Evolutionary conservation across 2,329 filamentous ascomycete genomes (phyloP).

Genomic region (Microascus cirrosus): DNA sequence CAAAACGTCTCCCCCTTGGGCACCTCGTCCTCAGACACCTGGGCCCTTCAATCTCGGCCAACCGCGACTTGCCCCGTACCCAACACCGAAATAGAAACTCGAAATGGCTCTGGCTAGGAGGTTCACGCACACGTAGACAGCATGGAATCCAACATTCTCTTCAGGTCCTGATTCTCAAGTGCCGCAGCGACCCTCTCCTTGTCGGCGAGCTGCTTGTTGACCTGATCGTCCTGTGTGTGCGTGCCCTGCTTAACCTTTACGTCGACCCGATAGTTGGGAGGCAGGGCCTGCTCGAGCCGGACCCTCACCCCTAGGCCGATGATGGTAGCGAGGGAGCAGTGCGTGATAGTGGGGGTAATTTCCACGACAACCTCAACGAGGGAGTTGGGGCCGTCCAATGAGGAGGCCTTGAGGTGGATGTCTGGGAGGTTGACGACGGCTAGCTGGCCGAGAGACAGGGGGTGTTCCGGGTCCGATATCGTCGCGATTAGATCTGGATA

Average conservation of each 20-base stretch:
- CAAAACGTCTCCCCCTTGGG: too few species aligned
- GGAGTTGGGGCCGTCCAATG: conserved; percentile 29
- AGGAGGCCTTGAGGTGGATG: conserved; percentile 53
- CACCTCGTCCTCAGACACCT: background rate
- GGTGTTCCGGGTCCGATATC: conserved; percentile 94
- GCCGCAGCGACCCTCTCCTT: conserved; percentile 95
- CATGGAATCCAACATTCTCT: conserved; percentile 87
- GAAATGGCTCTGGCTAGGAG: background rate
- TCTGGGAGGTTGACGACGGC: conserved; percentile 95
- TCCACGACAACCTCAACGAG: conserved; percentile 71
- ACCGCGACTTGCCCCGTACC: background rate
- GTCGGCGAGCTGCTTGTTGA: conserved; percentile 92
- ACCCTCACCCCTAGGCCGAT: conserved; percentile 91
- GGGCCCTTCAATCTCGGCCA: background rate
- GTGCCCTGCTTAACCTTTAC: conserved; percentile 91
- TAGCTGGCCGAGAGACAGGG: conserved; percentile 82
- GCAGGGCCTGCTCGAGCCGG: conserved; percentile 79
- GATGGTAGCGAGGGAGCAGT: conserved; percentile 92
- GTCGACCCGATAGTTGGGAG: conserved; percentile 84
- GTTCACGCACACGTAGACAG: conserved; percentile 64
- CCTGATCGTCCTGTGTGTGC: conserved; percentile 89
- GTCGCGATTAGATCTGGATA: conserved; percentile 75
- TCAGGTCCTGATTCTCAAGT: conserved; percentile 83
- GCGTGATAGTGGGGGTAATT: conserved; percentile 91
- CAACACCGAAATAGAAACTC: background rate